phyloP scores from a whole-genome alignment of 1,284 basidiomycete species.

The Melampsora abietis-canadensis region DNA sequence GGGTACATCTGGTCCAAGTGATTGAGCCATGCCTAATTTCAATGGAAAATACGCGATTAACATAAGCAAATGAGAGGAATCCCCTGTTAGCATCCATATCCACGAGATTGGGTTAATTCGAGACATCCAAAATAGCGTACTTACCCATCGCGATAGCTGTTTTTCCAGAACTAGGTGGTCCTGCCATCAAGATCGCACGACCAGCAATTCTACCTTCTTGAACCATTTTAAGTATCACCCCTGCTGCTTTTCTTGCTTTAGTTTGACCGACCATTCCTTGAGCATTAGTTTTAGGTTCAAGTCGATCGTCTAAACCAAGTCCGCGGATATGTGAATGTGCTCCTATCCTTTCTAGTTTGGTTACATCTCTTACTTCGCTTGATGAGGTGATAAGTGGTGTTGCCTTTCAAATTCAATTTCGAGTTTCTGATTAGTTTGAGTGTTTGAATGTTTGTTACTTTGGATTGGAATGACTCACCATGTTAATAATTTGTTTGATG shows the following conservation, averaged over 20 bases:
- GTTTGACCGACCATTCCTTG: conserved; percentile 97
- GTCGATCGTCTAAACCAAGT: conserved; percentile 80
- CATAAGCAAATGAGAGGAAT: too few species aligned
- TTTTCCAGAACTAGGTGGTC: conserved; percentile 93
- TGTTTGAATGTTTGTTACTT: too few species aligned
- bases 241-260: conserved; percentile 91
- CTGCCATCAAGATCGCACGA: conserved; percentile 89
- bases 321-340: conserved; percentile 97
- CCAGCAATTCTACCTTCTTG: conserved; percentile 92
- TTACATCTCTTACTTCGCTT: conserved; percentile 69
- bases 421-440: too few species aligned
- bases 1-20: conserved; percentile 85
- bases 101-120: conserved; percentile 11
- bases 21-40: conserved; percentile 89
- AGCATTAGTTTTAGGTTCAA: conserved; percentile 78
- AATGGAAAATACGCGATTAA: too few species aligned
- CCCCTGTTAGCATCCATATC: too few species aligned
- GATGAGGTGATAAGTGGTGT: conserved; percentile 49
- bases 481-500: too few species aligned
- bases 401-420: background rate
- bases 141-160: conserved; percentile 92
- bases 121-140: conserved; percentile 48
- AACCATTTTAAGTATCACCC: conserved; percentile 96
- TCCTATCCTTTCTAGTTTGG: conserved; percentile 94
- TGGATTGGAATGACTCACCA: too few species aligned